These are phyloP conservation scores for Fusarium buxicola DNA, from an alignment of 2,329 filamentous ascomycete genomes.

Conservation along the genomic window DNA sequence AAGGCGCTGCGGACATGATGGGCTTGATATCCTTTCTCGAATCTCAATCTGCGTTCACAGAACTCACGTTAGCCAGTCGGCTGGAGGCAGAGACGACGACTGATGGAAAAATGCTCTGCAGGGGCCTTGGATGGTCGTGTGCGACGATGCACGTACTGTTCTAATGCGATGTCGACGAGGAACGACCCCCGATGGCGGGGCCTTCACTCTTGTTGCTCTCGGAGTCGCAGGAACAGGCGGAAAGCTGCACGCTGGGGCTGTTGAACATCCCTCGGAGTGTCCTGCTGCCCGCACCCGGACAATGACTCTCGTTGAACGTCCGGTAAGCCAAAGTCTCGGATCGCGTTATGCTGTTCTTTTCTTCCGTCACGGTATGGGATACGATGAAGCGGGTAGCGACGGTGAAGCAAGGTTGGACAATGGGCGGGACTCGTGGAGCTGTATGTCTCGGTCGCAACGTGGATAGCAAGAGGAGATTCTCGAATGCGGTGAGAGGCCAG, in stretches of 20 bases:
- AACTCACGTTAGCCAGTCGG: conserved; percentile 37
- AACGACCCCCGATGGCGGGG: conserved; percentile 46
- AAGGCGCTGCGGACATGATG: conserved; percentile 67
- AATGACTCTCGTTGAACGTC: conserved; percentile 33
- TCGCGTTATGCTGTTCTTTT: conserved; percentile 24
- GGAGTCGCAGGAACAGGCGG: conserved; percentile 44
- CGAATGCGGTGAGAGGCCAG: conserved; percentile 41
- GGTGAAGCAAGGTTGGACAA: conserved; percentile 41
- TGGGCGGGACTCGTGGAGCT: conserved; percentile 36
- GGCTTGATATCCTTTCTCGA: conserved; percentile 52
- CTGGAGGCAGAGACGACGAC: conserved; percentile 37
- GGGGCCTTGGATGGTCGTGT: conserved; percentile 46
- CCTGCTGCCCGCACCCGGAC: conserved; percentile 50
- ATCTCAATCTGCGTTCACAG: conserved; percentile 39
- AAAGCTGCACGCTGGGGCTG: conserved; percentile 51
- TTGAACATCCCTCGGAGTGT: conserved; percentile 54
- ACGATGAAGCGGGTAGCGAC: conserved; percentile 37
- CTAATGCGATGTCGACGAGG: conserved; percentile 49
- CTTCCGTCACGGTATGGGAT: conserved; percentile 33
- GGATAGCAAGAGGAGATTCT: conserved; percentile 32
- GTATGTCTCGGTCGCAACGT: conserved; percentile 49
- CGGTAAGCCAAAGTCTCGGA: conserved; percentile 36
- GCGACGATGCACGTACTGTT: conserved; percentile 56
- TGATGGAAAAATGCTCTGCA: conserved; percentile 38
- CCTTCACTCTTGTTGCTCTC: conserved; percentile 40